Evolutionary conservation across 2,329 filamentous ascomycete species (phyloP).

Genomic region (Sporothrix brunneoviolacea): DNA sequence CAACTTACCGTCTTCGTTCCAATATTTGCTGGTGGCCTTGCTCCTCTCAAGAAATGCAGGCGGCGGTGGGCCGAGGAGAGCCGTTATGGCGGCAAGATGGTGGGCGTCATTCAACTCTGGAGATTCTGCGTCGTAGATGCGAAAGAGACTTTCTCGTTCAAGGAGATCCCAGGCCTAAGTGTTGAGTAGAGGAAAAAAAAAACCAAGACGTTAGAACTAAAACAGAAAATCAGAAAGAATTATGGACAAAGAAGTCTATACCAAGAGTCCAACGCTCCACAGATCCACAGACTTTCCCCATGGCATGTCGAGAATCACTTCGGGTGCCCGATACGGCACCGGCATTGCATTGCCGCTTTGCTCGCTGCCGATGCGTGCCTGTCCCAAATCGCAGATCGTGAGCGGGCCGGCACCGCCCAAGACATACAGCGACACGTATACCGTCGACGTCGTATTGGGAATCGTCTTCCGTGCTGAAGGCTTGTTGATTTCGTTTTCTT

Average conservation of each 20-base stretch:
- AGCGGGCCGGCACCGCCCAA: constrained; percentile 26
- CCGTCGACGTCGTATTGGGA: constrained; percentile 17
- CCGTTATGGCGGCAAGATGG: constrained; percentile 25
- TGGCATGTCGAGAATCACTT: constrained; percentile 30
- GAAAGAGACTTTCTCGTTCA: constrained; percentile 21
- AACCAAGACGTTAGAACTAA: too few species aligned
- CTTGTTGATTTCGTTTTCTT: constrained; percentile 25
- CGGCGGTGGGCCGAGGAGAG: constrained; percentile 25
- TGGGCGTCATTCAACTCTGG: constrained; percentile 23
- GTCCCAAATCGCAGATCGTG: constrained; percentile 30
- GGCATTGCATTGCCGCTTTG: constrained; percentile 23
- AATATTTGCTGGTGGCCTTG: constrained; percentile 21
- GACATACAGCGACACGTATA: constrained; percentile 30
- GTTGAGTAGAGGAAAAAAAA: too few species aligned
- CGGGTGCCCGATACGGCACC: constrained; percentile 28
- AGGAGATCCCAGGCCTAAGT: constrained; percentile 23
- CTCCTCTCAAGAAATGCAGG: constrained; percentile 21
- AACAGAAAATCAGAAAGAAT: too few species aligned
- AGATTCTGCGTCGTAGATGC: constrained; percentile 14
- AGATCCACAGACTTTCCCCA: constrained; percentile 30
- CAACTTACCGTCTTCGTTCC: constrained; percentile 23
- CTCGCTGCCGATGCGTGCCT: constrained; percentile 27
- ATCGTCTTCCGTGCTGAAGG: constrained; percentile 27
- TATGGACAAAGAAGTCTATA: too few species aligned
- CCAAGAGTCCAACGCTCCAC: constrained; percentile 30